Conservation (phyloP, 345 rosid genomes). For the Erysimum cheiranthoides region DNA sequence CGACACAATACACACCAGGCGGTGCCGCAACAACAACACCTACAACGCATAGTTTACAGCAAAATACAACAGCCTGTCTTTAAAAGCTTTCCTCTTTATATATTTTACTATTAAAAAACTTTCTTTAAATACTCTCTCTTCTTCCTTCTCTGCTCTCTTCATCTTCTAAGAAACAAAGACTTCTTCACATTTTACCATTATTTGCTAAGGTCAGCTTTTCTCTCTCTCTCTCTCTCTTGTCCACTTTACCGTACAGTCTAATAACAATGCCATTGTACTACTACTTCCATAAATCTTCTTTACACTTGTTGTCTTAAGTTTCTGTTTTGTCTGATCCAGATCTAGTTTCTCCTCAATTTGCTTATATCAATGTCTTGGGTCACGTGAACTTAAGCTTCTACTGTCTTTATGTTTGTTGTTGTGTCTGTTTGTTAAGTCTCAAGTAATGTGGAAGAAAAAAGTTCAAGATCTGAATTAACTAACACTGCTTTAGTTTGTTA, state of each 20-base stretch:
- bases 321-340: conserved; percentile 41
- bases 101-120: not conserved
- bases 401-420: conserved; percentile 18
- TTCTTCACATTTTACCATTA: no score
- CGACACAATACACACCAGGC: not conserved
- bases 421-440: conserved; percentile 24
- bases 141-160: no score
- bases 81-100: not conserved
- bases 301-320: conserved; percentile 38
- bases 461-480: conserved; percentile 35
- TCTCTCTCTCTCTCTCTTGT: conserved; percentile 10
- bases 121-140: no score
- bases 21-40: conserved; percentile 26
- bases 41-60: conserved; percentile 22
- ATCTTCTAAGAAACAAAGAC: no score
- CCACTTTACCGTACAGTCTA: not conserved
- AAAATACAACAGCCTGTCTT: conserved; percentile 41
- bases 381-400: conserved; percentile 23
- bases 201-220: no score
- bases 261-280: conserved; percentile 37
- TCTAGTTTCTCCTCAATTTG: conserved; percentile 28
- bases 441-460: not conserved
- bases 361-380: not conserved
- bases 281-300: conserved; percentile 7
- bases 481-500: conserved; percentile 6